These are phyloP conservation scores for Amylostereum areolatum DNA, from an alignment of 1,284 basidiomycete species.

Conservation along the genomic window DNA sequence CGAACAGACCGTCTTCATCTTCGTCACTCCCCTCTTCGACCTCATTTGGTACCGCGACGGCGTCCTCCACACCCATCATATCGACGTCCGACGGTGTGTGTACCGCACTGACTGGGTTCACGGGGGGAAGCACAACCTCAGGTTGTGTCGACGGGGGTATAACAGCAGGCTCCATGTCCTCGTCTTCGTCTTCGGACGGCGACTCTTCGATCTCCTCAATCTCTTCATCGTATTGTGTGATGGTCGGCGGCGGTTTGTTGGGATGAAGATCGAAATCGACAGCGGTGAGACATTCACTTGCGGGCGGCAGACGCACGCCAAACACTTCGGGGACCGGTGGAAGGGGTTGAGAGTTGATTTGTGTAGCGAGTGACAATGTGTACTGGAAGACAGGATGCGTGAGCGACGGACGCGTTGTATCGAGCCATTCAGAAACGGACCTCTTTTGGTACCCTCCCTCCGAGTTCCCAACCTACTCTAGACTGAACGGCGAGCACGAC, in stretches of 20 bases:
- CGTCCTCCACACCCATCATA: conserved; percentile 44
- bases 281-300: conserved; percentile 79
- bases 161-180: conserved; percentile 54
- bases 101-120: conserved; percentile 49
- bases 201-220: conserved; percentile 72
- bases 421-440: conserved; percentile 38
- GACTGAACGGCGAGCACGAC: conserved; percentile 88
- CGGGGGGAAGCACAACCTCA: conserved; percentile 23
- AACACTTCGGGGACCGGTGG: conserved; percentile 94
- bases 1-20: conserved; percentile 57
- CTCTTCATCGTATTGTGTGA: conserved; percentile 72
- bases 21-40: conserved; percentile 61
- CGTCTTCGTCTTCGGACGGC: conserved; percentile 57
- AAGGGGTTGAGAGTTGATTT: conserved; percentile 86
- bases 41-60: conserved; percentile 30
- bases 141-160: conserved; percentile 24
- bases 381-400: conserved; percentile 47
- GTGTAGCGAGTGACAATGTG: conserved; percentile 81
- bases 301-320: conserved; percentile 84
- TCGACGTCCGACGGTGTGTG: conserved; percentile 62
- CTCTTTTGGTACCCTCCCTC: conserved; percentile 91
- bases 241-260: conserved; percentile 72
- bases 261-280: conserved; percentile 94
- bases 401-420: not conserved
- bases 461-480: conserved; percentile 92